These are phyloP conservation scores for Chlorella sp. DNA, from an alignment of 139 green algal genomes.

Conservation along the genomic window DNA sequence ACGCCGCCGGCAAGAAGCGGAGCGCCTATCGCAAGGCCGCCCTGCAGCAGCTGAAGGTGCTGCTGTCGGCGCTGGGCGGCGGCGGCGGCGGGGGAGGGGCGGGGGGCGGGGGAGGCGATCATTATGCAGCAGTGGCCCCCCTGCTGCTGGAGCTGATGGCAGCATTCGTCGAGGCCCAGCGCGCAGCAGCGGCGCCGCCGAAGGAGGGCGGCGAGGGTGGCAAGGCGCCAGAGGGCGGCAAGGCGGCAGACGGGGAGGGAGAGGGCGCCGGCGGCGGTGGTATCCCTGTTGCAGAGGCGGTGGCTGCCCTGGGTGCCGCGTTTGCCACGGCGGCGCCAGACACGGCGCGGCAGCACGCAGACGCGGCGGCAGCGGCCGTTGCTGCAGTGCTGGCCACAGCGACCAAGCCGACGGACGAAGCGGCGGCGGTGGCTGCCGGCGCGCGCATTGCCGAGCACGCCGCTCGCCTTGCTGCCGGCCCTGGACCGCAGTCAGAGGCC, in stretches of 20 bases:
- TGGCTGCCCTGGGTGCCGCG: conserved; percentile 11
- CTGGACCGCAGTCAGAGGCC: neutral
- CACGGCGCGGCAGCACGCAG: conserved; percentile 4
- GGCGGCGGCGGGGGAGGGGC: neutral
- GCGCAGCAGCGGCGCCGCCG: neutral
- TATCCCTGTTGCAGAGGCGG: conserved; percentile 12
- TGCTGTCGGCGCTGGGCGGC: conserved; percentile 8
- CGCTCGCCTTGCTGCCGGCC: neutral
- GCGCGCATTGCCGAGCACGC: conserved; percentile 12
- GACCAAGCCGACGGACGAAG: conserved; percentile 15
- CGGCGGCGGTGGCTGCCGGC: conserved; percentile 1
- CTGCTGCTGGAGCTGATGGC: conserved; percentile 26
- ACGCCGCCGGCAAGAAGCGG: conserved; percentile 37
- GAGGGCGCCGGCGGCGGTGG: neutral
- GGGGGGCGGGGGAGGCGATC: neutral
- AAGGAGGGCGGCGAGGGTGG: neutral
- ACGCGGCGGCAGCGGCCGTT: neutral
- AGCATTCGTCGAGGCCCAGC: conserved; percentile 15
- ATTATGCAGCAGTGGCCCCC: conserved; percentile 10
- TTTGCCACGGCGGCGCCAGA: conserved; percentile 1
- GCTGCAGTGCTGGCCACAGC: conserved; percentile 8
- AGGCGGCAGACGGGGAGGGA: neutral
- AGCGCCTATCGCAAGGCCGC: conserved; percentile 29
- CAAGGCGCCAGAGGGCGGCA: neutral
- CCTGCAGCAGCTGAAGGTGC: conserved; percentile 37